These are phyloP conservation scores for Tylopilus rubrobrunneus DNA, from an alignment of 768 basidiomycete genomes.

Conservation along the genomic window DNA sequence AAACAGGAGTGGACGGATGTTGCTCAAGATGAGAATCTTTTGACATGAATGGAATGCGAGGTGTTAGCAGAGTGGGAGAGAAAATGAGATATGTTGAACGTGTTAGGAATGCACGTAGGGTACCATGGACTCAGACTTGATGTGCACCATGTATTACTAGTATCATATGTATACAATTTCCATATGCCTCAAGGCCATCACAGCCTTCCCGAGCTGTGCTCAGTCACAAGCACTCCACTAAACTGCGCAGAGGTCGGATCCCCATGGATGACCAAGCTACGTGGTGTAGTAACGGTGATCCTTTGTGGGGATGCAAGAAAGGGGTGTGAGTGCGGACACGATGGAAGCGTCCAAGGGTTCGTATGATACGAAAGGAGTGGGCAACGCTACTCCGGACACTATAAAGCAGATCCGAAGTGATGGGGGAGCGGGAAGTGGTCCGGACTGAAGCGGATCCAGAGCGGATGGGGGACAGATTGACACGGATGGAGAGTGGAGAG, in stretches of 20 bases:
- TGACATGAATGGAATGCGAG: constrained; percentile 75
- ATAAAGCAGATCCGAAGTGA: no score
- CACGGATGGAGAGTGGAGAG: no score
- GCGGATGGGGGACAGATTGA: no score
- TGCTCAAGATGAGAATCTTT: constrained; percentile 63
- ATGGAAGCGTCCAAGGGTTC: no score
- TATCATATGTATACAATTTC: no score
- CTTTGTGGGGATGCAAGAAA: no score
- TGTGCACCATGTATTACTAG: background rate
- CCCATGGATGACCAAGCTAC: constrained; percentile 9
- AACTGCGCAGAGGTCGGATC: background rate
- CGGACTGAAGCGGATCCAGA: no score
- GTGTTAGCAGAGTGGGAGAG: constrained; percentile 69
- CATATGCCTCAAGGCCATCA: background rate
- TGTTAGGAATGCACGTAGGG: constrained; percentile 81
- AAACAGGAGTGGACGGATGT: constrained; percentile 84
- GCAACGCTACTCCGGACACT: no score
- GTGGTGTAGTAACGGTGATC: no score
- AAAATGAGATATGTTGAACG: constrained; percentile 67
- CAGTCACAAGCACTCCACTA: background rate
- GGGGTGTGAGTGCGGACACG: no score
- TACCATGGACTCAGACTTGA: constrained; percentile 45
- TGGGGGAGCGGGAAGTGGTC: no score
- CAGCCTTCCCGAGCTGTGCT: constrained; percentile 4
- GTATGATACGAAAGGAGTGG: no score